Base-by-base conservation (phyloP, 805 yeast species). In the Nakazawaea pomicola region DNA sequence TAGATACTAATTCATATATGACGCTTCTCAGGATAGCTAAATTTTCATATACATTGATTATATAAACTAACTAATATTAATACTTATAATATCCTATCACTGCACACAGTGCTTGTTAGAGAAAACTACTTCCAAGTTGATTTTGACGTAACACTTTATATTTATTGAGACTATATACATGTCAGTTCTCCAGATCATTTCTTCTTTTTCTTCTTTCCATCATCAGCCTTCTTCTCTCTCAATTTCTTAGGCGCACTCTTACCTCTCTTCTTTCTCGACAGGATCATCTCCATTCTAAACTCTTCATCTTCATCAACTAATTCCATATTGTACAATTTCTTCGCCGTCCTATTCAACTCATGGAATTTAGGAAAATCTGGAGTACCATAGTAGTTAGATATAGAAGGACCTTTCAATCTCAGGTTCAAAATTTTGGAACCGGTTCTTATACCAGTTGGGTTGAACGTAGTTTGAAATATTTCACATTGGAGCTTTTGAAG, bases 181-280 rank as follows among this genome's bases (percentile, higher is more conserved):
- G 17, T 15, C 12, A 5, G 3, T 3, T 6, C 4, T 29, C 31
- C 8, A 29, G 27, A 33, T 29, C 35, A 40, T 34, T 40, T 34
- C 64, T 72, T 72, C 54, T 64, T 63, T 43, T 63, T 64, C 43
- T 62, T 62, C 29, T 56, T 54, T 20, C 62, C 62, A 18, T 64
- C 67, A 33, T 55, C 49, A 20, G 61, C 60, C 11, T 54, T 58
- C 49, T 68, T 74, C 52, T 70, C 74, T 64, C 73, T 76, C 29
- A 41, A 27, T 70, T 85, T 85, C 69, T 80, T 76, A 52, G 93
- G 95, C 10, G 93, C 88, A 61, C 91, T 90, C 63, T 85, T 85
- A 62, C 87, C 90, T 76, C 93, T 83, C 74, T 83, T 80, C 70
- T 80, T 84, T 62, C 86, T 72, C 36, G 67, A 68, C 44, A 65